Conservation (phyloP, 225 moss, liverwort and hornwort genomes). For the Sphagnum tenellum region DNA sequence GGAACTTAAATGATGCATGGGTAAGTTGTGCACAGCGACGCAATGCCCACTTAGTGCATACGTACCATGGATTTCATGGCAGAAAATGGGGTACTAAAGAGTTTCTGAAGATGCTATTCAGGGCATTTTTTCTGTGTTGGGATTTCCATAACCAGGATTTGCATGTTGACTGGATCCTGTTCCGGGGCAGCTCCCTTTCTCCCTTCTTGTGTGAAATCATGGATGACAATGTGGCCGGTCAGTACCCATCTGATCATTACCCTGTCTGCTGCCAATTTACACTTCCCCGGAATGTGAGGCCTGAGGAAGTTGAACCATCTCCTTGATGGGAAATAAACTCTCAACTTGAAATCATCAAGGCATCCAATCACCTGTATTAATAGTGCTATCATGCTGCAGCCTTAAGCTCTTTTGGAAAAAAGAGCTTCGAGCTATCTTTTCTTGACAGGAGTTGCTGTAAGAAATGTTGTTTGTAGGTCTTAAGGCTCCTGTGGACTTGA, state of each 20-base stretch:
- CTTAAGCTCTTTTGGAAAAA: too few species aligned
- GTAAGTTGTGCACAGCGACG: conserved; percentile 23
- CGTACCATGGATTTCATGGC: conserved; percentile 34
- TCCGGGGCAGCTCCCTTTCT: conserved; percentile 30
- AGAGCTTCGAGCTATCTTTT: too few species aligned
- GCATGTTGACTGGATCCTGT: conserved; percentile 45
- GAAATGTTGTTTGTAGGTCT: too few species aligned
- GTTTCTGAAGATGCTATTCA: conserved; percentile 26
- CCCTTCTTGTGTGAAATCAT: conserved; percentile 31
- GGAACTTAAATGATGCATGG: conserved; percentile 48
- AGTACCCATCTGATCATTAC: conserved; percentile 55
- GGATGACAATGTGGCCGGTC: conserved; percentile 19
- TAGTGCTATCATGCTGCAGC: too few species aligned
- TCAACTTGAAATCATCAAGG: too few species aligned
- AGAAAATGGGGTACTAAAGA: conserved; percentile 18
- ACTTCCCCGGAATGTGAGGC: conserved; percentile 30
- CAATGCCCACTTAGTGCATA: conserved; percentile 24
- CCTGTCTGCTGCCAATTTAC: conserved; percentile 37
- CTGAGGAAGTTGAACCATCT: conserved; percentile 12
- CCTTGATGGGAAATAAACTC: too few species aligned
- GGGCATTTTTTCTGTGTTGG: conserved; percentile 42
- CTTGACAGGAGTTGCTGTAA: too few species aligned
- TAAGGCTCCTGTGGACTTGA: too few species aligned
- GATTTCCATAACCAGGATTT: conserved; percentile 50
- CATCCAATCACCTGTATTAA: too few species aligned